These are phyloP conservation scores for Sechiopsis laciniata DNA, from an alignment of 306 rosid species.

Conservation along the genomic window DNA sequence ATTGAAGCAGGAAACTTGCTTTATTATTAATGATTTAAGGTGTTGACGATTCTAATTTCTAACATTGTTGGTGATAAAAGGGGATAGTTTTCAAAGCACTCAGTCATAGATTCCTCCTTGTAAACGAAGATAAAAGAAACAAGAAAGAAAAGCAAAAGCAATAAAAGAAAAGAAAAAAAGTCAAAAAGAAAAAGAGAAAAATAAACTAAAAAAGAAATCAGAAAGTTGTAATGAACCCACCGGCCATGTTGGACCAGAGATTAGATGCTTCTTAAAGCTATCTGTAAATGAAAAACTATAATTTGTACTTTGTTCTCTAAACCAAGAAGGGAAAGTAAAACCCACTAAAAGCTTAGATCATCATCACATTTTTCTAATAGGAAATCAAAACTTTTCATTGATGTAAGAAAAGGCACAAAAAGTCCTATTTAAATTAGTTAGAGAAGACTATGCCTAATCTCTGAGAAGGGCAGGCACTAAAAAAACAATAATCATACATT, in stretches of 20 bases:
- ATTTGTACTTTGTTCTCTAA: slow-evolving; percentile 8
- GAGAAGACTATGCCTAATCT: neutral
- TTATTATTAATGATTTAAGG: slow-evolving; percentile 1
- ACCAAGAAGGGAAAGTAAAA: slow-evolving; percentile 22
- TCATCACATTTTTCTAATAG: neutral
- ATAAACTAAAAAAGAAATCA: slow-evolving; percentile 17
- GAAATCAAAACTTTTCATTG: no score
- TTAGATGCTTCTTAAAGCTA: slow-evolving; percentile 37
- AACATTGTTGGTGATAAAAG: slow-evolving; percentile 8
- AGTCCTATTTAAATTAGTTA: no score
- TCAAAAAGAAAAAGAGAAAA: slow-evolving; percentile 25
- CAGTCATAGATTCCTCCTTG: slow-evolving; percentile 30
- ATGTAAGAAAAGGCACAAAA: no score
- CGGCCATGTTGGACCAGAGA: slow-evolving; percentile 37
- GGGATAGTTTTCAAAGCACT: slow-evolving; percentile 23
- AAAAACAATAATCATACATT: neutral
- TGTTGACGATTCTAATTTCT: slow-evolving; percentile 11
- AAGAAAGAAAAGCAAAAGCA: slow-evolving; percentile 16
- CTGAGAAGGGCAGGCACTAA: neutral
- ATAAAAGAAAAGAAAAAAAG: slow-evolving; percentile 26
- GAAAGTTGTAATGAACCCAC: slow-evolving; percentile 24
- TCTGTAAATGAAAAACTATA: slow-evolving; percentile 30
- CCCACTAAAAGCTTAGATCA: slow-evolving; percentile 15
- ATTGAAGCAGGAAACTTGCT: slow-evolving; percentile 17
- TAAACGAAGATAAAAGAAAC: slow-evolving; percentile 25